These are phyloP conservation scores for Mycosphaerella arachidis DNA, from an alignment of 2,329 filamentous ascomycete species.

Conservation along the genomic window DNA sequence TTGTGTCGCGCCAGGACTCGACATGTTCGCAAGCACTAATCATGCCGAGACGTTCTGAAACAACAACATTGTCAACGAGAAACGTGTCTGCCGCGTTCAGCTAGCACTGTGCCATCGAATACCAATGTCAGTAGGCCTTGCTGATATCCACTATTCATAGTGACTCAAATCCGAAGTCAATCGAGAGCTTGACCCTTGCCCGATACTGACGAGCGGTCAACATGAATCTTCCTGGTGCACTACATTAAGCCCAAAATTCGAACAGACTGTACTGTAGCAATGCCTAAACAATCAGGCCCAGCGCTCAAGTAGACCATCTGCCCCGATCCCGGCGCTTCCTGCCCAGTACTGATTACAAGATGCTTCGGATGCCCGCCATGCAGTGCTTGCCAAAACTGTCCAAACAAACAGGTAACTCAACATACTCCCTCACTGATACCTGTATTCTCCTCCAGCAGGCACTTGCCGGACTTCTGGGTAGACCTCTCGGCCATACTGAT, in stretches of 20 bases:
- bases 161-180: not conserved
- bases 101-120: no score
- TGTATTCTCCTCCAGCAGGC: slow-evolving; percentile 21
- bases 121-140: no score
- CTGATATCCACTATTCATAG: not conserved
- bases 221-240: not conserved
- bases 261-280: not conserved
- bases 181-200: not conserved
- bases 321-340: not conserved
- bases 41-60: not conserved
- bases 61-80: not conserved
- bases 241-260: not conserved
- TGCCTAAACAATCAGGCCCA: not conserved
- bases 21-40: not conserved
- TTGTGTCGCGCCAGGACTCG: not conserved
- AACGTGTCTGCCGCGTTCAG: not conserved
- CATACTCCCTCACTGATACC: slow-evolving; percentile 21
- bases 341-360: slow-evolving; percentile 3
- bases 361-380: slow-evolving; percentile 1
- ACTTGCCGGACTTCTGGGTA: slow-evolving; percentile 25
- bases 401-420: not conserved
- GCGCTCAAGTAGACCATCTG: not conserved
- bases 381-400: not conserved
- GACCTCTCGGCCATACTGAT: slow-evolving; percentile 36
- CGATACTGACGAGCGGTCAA: not conserved